A percentile compares a stretch with the other conserved stretches of the same genome.
phyloP scores from a whole-genome alignment of 2,329 filamentous ascomycete genomes.

The Fusarium sp. region DNA sequence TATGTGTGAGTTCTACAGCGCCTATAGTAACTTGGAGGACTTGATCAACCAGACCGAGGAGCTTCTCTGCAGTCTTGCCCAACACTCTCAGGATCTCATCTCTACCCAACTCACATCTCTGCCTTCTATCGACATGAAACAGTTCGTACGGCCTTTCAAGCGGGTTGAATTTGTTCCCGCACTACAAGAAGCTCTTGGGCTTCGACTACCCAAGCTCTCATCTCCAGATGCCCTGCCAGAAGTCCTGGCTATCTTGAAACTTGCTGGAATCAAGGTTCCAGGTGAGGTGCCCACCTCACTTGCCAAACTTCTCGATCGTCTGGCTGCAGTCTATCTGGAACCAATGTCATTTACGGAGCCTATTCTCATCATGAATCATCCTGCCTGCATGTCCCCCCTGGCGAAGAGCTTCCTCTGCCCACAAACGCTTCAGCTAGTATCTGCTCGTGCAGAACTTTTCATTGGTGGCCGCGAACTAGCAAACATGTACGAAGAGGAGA shows the following conservation, averaged over 20 bases:
- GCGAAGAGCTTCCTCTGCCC: constrained; percentile 86
- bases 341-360: constrained; percentile 75
- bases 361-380: constrained; percentile 90
- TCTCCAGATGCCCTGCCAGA: constrained; percentile 67
- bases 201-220: constrained; percentile 73
- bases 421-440: constrained; percentile 75
- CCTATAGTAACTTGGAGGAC: constrained; percentile 81
- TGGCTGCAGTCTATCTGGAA: constrained; percentile 83
- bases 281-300: constrained; percentile 71
- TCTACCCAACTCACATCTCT: constrained; percentile 60
- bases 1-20: constrained; percentile 96
- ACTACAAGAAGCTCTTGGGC: constrained; percentile 76
- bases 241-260: constrained; percentile 64
- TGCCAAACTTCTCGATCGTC: constrained; percentile 81
- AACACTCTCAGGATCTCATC: constrained; percentile 62
- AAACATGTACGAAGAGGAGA: constrained; percentile 99
- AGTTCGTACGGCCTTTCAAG: constrained; percentile 68
- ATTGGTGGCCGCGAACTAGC: constrained; percentile 84
- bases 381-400: constrained; percentile 89
- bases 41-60: constrained; percentile 82
- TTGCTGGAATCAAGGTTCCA: constrained; percentile 74
- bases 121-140: constrained; percentile 60
- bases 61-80: constrained; percentile 72
- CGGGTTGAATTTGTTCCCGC: constrained; percentile 85
- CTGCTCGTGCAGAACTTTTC: constrained; percentile 88